Evolutionary conservation across 2,329 filamentous ascomycete genomes (phyloP), one percentile per base, ranked within the genome.

Genomic region (Xylariales sp.): DNA sequence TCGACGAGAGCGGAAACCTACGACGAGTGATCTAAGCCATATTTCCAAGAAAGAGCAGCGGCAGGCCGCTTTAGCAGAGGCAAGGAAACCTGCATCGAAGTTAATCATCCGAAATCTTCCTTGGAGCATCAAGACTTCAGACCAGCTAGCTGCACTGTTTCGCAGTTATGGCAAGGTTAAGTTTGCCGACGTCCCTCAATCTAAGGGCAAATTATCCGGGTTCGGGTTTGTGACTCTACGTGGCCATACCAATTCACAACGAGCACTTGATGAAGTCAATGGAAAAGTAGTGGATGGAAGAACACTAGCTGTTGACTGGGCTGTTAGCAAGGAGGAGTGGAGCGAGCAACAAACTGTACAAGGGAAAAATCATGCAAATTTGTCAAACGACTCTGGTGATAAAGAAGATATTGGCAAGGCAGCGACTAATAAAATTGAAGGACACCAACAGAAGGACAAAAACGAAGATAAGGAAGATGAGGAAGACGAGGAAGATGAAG

Each of bases 171-270:
- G 93, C 44, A 95, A 96, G 61, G 81, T 98, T 55, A 95, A 91
- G 62, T 85, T 83, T 60, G 82, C 85, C 25, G 87, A 87, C 50
- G 68, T 98, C 37, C 94, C 94, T 2, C 88, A 87, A 53, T 76
- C 82, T 50, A 85, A 83, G 46, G 77, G 76, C 14, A 83, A 80
- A 56, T 76, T 95, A 45, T 77, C 86, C 43, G 93, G 93, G 0
- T 98, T 97, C 55, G 93, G 90, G 5, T 96, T 98, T 55, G 82
- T 98, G 43, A 85, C 91, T 10, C 74, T 98, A 61, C 76, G 90
- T 42, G 88, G 90, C 29, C 82, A 76, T 55, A 91, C 89, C 64
- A 95, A 97, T 61, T 91, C 93, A 0, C 87, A 97, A 61, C 88
- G 82, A 59, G 93, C 93, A 2, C 72, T 98, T 40, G 80, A 84